These are phyloP conservation scores for Colletotrichum orchidophilum DNA, from an alignment of 2,329 filamentous ascomycete species.

Conservation along the genomic window DNA sequence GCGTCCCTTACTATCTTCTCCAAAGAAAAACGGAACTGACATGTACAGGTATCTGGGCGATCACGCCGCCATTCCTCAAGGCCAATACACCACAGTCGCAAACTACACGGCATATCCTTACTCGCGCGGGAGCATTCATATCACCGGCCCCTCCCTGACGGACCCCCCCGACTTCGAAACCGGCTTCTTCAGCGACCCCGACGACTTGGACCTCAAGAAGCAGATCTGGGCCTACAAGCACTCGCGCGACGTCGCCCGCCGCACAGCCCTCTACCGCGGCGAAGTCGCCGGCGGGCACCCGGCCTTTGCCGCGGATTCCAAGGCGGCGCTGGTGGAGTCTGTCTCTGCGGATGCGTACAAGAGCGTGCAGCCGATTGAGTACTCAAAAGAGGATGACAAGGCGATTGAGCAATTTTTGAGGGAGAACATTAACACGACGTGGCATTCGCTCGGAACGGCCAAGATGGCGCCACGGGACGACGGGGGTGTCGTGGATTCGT, in stretches of 20 bases:
- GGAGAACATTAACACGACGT: conserved; percentile 51
- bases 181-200: conserved; percentile 58
- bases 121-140: conserved; percentile 67
- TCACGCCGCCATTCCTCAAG: conserved; percentile 46
- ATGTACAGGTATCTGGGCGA: conserved; percentile 39
- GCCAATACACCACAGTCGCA: conserved; percentile 60
- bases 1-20: neutral
- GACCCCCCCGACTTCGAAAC: conserved; percentile 59
- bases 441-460: conserved; percentile 57
- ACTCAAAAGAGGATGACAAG: conserved; percentile 59
- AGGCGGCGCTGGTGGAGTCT: conserved; percentile 47
- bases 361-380: conserved; percentile 52
- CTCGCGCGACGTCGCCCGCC: conserved; percentile 68
- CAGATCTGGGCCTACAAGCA: conserved; percentile 74
- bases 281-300: conserved; percentile 55
- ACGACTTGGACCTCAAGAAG: conserved; percentile 66
- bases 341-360: conserved; percentile 56
- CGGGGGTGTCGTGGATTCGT: conserved; percentile 52
- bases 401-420: conserved; percentile 57
- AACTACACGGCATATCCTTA: conserved; percentile 68
- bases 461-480: conserved; percentile 54
- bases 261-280: conserved; percentile 63
- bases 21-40: neutral
- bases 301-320: conserved; percentile 51
- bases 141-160: conserved; percentile 48